Evolutionary conservation across 805 yeast species (phyloP), one percentile per base, ranked within the genome.

Genomic region (Naumovozyma baii): DNA sequence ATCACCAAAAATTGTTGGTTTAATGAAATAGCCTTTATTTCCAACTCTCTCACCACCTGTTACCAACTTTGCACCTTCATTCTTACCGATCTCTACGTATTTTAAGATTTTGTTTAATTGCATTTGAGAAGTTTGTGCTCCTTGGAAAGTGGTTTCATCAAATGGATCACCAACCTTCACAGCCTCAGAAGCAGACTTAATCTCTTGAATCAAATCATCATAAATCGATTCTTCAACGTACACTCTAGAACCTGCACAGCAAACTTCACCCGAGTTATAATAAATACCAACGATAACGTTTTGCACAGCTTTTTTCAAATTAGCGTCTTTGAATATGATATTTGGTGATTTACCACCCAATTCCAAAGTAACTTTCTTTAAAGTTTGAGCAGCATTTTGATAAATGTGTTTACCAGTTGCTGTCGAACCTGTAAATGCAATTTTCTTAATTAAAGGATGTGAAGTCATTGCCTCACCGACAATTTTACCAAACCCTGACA

Each of bases 291-390:
- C 68, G 43, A 83, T 72, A 48, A 83, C 72, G 59, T 73, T 72
- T 52, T 73, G 72, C 37, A 86, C 80, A 40, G 92, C 77, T 40
- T 69, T 68, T 29, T 72, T 71, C 41, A 81, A 56, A 55, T 83
- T 76, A 38, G 86, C 86, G 57, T 84, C 94, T 44, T 74, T 71
- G 54, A 84, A 79, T 38, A 85, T 82, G 53, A 84, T 81, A 61
- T 83, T 83, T 59, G 94, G 88, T 44, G 92, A 84, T 64, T 85
- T 85, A 62, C 95, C 95, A 57, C 95, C 95, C 52, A 83, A 73
- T 66, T 84, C 95, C 55, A 84, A 70, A 38, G 90, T 78, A 39
- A 81, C 80, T 63, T 83, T 84, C 70, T 84, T 84, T 62, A 84
- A 71, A 33, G 83, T 67, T 45, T 74, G 74, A 41, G 87, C 85